Evolutionary conservation across 768 basidiomycete species (phyloP), one percentile per base, ranked within the genome.

Genomic region (Omphalotus guepiniiformis): DNA sequence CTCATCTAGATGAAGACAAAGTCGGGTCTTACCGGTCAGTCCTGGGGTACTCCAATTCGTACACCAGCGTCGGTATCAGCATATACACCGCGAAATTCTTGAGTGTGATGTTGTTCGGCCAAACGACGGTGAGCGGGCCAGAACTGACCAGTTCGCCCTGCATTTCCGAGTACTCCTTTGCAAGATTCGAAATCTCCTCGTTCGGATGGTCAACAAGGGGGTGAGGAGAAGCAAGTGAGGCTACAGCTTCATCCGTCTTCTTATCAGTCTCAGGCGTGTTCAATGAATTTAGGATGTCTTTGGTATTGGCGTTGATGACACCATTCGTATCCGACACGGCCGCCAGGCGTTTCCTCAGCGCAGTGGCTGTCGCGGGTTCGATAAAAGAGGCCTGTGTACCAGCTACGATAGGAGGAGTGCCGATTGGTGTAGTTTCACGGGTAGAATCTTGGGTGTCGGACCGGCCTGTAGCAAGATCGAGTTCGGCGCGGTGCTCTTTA

Each of bases 41-140:
- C 42, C 95, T 72, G 8, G 95, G 95, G 63, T 94, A 99, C 65
- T 97, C 94, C 27, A 98, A 72, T 63, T 98, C 93, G 59, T 99
- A 99, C 6, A 97, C 93, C 35, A 99, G 74, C 0, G 92, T 92
- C 12, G 96, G 96, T 38, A 89, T 83, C 30, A 94, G 68, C 67
- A 90, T 80, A 66, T 94, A 99, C 30, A 85, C 77, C 23, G 78
- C 78, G 60, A 93, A 98, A 64, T 92, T 86, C 58, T 74, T 78
- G 59, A 81, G 76, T 0, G 83, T 85, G 51, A 98, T 76, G 61
- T 93, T 97, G 39, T 83, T 73, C 1, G 94, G 94, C 81, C 89
- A 99, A 15, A 73, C 75, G 30, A 93, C 74, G 42, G 71, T 68
- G 39, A 72, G 63, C 6, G 82, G 78, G 3, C 94, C 93, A 23